Evolutionary conservation across 108 stramenopile genomes (phyloP).

Genomic region (Discostella pseudostelligera): DNA sequence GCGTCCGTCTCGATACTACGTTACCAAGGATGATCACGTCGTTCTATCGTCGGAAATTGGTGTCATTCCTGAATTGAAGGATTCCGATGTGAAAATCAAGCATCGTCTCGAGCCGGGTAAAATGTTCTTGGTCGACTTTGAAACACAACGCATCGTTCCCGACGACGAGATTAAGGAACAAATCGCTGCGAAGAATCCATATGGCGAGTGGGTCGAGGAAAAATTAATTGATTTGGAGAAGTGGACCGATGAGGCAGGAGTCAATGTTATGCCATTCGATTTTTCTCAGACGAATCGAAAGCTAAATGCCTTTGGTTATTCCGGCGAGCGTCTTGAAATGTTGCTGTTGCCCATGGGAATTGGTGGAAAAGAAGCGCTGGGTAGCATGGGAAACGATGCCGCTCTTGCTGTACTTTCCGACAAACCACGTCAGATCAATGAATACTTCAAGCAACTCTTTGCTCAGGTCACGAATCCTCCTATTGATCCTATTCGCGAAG

Average conservation of each 20-base stretch:
- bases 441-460: slow-evolving; percentile 99
- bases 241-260: slow-evolving; percentile 58
- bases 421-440: slow-evolving; percentile 88
- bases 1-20: slow-evolving; percentile 94
- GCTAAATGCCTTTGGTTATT: slow-evolving; percentile 92
- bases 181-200: slow-evolving; percentile 83
- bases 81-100: slow-evolving; percentile 86
- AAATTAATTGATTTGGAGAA: slow-evolving; percentile 73
- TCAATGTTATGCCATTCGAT: slow-evolving; percentile 57
- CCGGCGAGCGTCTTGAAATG: slow-evolving; percentile 92
- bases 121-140: slow-evolving; percentile 97
- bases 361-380: slow-evolving; percentile 93
- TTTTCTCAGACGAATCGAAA: slow-evolving; percentile 78
- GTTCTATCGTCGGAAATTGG: slow-evolving; percentile 94
- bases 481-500: slow-evolving; percentile 97
- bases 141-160: slow-evolving; percentile 89
- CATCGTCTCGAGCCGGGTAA: slow-evolving; percentile 97
- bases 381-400: slow-evolving; percentile 98
- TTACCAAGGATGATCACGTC: slow-evolving; percentile 95
- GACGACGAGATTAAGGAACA: slow-evolving; percentile 97
- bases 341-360: slow-evolving; percentile 92
- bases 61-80: slow-evolving; percentile 84
- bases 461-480: slow-evolving; percentile 99
- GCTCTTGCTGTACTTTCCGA: slow-evolving; percentile 94
- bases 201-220: slow-evolving; percentile 89